Evolutionary conservation across 441 rosid genomes (phyloP), one percentile per base, ranked within the genome.

Genomic region (Pelargonium cotyledonis): DNA sequence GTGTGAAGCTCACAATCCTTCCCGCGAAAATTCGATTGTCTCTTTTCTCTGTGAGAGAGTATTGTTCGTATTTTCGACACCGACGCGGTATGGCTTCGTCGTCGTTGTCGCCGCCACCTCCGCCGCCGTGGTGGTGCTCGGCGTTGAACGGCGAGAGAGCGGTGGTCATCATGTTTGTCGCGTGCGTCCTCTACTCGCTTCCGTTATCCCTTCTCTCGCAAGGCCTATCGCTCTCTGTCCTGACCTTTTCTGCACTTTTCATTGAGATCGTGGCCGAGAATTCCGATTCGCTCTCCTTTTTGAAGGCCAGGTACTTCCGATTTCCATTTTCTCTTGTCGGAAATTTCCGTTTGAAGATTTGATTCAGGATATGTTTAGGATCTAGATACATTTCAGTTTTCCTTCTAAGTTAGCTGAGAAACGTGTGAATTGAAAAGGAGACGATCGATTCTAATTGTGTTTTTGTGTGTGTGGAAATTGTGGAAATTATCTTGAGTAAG

Each of bases 101-200:
- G 74, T 41, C 77, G 81, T 35, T 82, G 79, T 73, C 78, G 64
- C 47, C 67, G 9, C 19, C 62, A 7, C 19, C 62, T 57, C 62
- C 62, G 5, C 63, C 8, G 63, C 35, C 63, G 35, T 9, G 63
- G 63, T 23, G 35, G 63, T 57, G 21, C 29, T 40, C 82, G 79
- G 75, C 78, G 64, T 46, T 82, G 14, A 89, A 79, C 75, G 99
- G 99, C 71, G 99, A 94, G 83, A 87, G 96, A 78, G 89, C 83
- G 11, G 89, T 94, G 60, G 94, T 91, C 11, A 68, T 80, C 60
- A 74, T 87, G 44, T 87, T 89, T 65, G 72, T 86, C 29, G 71
- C 76, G 66, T 79, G 82, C 63, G 76, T 88, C 60, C 78, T 89
- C 68, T 74, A 63, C 70, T 84, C 89, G 65, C 85, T 86, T 14